Conservation (phyloP, 306 rosid genomes). For the Fagus crenata region DNA sequence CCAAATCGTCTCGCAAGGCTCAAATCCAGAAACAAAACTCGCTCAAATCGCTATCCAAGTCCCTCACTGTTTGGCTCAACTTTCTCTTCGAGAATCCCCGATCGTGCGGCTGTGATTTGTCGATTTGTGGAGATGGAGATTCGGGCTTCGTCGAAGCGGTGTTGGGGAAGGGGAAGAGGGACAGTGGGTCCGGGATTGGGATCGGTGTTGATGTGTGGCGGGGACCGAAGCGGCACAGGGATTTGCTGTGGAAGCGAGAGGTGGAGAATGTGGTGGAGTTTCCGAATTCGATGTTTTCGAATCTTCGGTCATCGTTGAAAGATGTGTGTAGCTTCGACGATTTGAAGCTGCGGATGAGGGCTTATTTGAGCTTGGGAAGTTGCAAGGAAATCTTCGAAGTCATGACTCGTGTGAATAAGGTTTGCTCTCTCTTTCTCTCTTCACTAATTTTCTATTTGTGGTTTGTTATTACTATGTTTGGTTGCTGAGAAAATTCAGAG, state of each 20-base stretch:
- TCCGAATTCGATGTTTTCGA: constrained; percentile 42
- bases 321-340: constrained; percentile 86
- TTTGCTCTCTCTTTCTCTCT: constrained; percentile 33
- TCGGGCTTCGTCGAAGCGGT: no score
- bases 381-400: constrained; percentile 62
- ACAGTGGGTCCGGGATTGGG: constrained; percentile 34
- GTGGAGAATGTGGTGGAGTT: constrained; percentile 30
- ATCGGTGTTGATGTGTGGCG: constrained; percentile 71
- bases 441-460: not conserved
- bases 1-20: constrained; percentile 62
- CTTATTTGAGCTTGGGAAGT: constrained; percentile 57
- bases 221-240: constrained; percentile 77
- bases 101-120: constrained; percentile 56
- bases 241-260: constrained; percentile 36
- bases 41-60: constrained; percentile 73
- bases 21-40: constrained; percentile 60
- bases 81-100: constrained; percentile 72
- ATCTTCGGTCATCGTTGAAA: constrained; percentile 56
- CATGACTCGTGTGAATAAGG: constrained; percentile 75
- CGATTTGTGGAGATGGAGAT: constrained; percentile 20
- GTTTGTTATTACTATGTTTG: not conserved
- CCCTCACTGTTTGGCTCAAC: constrained; percentile 87
- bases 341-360: constrained; percentile 66
- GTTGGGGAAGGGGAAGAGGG: constrained; percentile 60
- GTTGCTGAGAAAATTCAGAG: constrained; percentile 1